Evolutionary conservation across 1,284 basidiomycete species (phyloP), one percentile per base, ranked within the genome.

Genomic region (Sporisorium graminicola): DNA sequence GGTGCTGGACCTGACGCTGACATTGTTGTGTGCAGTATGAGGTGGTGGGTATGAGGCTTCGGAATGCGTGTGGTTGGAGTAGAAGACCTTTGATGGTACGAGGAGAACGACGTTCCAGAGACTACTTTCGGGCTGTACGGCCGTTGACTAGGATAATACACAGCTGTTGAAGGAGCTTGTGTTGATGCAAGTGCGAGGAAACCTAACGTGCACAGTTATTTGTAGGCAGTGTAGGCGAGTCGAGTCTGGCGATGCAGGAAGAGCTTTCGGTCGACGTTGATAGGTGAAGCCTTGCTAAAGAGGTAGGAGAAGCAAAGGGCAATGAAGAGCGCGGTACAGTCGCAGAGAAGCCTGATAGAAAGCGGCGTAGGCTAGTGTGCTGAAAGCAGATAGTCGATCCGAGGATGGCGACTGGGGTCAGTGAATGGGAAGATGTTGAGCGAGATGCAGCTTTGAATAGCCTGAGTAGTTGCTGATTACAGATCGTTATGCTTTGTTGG

Each of bases 1-100:
- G 78, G 68, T 40, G 78, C 75, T 53, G 81, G 81, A 50, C 77
- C 78, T 68, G 78, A 74, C 37, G 70, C 42, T 35, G 78, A 79
- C 78, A 80, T 80, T 60, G 51, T 70, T 31, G n/a, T 49, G 26
- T 50, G 40, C 53, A 37, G n/a, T 55, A 26, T 22, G 35, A 35
- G 59, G 3, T 20, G 29, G 20, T 20, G 22, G 18, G 43, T 13
- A 5, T 13, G 31, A 18, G 31, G n/a, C 12, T 7, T 35, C 18
- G 49, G 33, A 33, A 42, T 49, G 43, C 20, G 53, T 55, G 26
- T 33, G 42, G 49, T 31, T 40, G 43, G 20, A 35, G 50, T 22
- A 9, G 29, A 20, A 16, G 20, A 14, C 5, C n/a, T 35, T 7
- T 9, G 18, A 16, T 26, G 13, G 7, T 29, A 9, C 16, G 18